Evolutionary conservation across 2,329 filamentous ascomycete genomes (phyloP), one percentile per base, ranked within the genome.

Genomic region (Scedosporium aurantiacum): DNA sequence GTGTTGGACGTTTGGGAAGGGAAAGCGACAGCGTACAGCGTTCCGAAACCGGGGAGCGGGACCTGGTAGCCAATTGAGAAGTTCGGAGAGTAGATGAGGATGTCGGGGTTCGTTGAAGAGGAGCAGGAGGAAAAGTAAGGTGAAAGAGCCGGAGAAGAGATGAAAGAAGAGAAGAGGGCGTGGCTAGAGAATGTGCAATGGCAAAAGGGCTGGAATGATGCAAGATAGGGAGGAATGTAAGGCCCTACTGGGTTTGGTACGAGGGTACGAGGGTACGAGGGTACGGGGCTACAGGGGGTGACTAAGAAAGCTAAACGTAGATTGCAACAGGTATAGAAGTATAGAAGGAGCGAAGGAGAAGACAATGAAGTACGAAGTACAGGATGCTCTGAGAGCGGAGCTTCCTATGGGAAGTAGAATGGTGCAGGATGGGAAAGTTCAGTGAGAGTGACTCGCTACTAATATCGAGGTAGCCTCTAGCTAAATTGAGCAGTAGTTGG

Each of bases 11-110:
- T 63, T 61, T 57, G 23, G 37, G 27, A 54, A 41, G 25, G 47
- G 40, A 60, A 57, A 54, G 28, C 45, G 43, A 62, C 50, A 2
- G 37, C 54, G 45, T 56, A 50, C 55, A 37, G 57, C 28, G 55
- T 58, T 62, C 16, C 52, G 37, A 18, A 25, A 37, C 58, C 55
- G 37, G 55, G 21, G 47, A 61, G 61, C 60, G 58, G 59, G 56
- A 59, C 58, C 37, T 43, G 57, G 56, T 40, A 60, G 56, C 37
- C 41, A 56, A 59, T 28, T 28, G 25, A 16, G 7, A 21, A 8
- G 45, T 32, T 47, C 25, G 57, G 41, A 47, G 14, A n/a, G 18
- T 12, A 40, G 21, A 40, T 23, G 16, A 10, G 23, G 50, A 59
- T 18, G 40, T 25, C 16, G n/a, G 10, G 37, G 41, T 56, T 28